A percentile compares a stretch with the other conserved stretches of the same genome.
phyloP scores from a whole-genome alignment of 192 early-diverging fungal species.

The Linnemannia hyalina region DNA sequence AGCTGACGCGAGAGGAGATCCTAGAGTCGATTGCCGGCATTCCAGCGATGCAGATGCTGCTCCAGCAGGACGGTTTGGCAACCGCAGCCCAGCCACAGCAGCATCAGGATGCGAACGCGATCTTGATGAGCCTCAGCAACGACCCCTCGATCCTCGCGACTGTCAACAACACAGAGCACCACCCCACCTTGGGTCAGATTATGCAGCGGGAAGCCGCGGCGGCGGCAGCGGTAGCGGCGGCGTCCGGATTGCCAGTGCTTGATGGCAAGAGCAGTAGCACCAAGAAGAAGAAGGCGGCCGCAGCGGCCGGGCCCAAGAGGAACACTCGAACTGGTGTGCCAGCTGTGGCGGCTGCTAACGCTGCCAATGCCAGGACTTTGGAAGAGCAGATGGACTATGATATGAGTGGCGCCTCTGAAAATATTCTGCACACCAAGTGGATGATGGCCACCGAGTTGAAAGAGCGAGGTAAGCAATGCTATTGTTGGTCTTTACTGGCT shows the following conservation, averaged over 20 bases:
- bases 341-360: background rate
- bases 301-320: background rate
- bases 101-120: conserved; percentile 5
- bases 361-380: background rate
- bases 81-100: background rate
- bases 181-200: conserved; percentile 2
- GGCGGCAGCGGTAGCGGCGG: background rate
- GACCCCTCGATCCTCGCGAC: conserved; percentile 37
- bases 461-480: conserved; percentile 20
- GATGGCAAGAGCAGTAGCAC: background rate
- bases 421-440: conserved; percentile 27
- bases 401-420: conserved; percentile 5
- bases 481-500: background rate
- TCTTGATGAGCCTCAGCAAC: conserved; percentile 20
- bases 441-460: conserved; percentile 37
- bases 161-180: conserved; percentile 1
- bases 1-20: conserved; percentile 10
- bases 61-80: background rate
- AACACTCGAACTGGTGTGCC: background rate
- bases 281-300: background rate
- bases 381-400: conserved; percentile 25
- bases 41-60: conserved; percentile 23
- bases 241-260: background rate
- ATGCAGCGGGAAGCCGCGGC: background rate
- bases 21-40: conserved; percentile 5